Conservation (phyloP, 257 asterid genomes). For the Penstemon barbatus region DNA sequence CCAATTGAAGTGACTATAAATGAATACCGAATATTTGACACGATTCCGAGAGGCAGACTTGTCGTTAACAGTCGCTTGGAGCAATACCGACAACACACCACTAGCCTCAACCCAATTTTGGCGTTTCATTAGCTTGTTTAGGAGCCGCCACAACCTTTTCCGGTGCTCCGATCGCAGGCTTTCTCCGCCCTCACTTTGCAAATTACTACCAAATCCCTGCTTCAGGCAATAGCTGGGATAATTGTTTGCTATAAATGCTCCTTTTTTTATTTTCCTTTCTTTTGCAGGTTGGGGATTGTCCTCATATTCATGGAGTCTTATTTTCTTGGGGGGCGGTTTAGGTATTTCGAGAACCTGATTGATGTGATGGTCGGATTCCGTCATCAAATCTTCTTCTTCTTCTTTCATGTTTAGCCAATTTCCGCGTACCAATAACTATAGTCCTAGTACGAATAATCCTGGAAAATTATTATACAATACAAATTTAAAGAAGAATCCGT, state of each 20-base stretch:
- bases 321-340: slow-evolving; percentile 6
- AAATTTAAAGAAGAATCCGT: too few species aligned
- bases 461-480: too few species aligned
- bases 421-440: too few species aligned
- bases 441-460: too few species aligned
- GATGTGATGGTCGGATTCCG: too few species aligned
- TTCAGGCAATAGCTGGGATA: slow-evolving; percentile 64
- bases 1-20: not conserved
- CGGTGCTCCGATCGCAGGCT: slow-evolving; percentile 55
- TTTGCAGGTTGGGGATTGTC: slow-evolving; percentile 19
- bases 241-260: slow-evolving; percentile 35
- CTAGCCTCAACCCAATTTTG: slow-evolving; percentile 80
- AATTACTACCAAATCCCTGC: slow-evolving; percentile 41
- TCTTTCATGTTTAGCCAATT: too few species aligned
- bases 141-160: slow-evolving; percentile 45
- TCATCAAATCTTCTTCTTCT: too few species aligned
- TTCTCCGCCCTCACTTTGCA: slow-evolving; percentile 28
- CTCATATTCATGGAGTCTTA: slow-evolving; percentile 29
- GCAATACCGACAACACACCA: slow-evolving; percentile 71
- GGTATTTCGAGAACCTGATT: too few species aligned
- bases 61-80: slow-evolving; percentile 53
- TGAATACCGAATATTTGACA: slow-evolving; percentile 59
- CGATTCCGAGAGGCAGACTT: slow-evolving; percentile 50
- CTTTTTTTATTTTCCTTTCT: slow-evolving; percentile 36
- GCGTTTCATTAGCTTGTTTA: slow-evolving; percentile 40